Evolutionary conservation across 768 basidiomycete genomes (phyloP).

Genomic region (Symmetrospora coprosmae): DNA sequence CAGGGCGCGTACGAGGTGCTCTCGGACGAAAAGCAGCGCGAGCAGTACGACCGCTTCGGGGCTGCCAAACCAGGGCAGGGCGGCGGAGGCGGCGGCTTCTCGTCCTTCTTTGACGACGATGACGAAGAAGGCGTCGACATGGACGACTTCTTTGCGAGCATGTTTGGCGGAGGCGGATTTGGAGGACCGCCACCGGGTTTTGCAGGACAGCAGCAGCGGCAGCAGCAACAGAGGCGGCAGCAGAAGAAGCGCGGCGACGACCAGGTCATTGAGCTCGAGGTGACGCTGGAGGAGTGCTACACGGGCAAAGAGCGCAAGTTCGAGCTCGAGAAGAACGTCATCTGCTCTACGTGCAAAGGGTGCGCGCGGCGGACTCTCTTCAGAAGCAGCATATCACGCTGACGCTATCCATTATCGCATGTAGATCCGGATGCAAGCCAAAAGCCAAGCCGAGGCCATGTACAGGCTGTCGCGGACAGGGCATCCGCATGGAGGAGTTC

Average conservation of each 20-base stretch:
- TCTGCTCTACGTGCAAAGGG: constrained; percentile 73
- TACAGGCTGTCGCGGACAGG: constrained; percentile 60
- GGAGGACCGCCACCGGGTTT: constrained; percentile 45
- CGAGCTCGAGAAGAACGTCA: constrained; percentile 69
- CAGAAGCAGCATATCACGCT: not conserved
- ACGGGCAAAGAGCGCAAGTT: constrained; percentile 78
- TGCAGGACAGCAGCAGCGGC: too few relatives aligned
- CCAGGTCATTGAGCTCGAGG: constrained; percentile 61
- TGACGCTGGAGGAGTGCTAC: constrained; percentile 82
- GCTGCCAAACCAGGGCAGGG: constrained; percentile 44
- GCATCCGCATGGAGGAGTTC: not conserved
- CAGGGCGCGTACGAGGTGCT: constrained; percentile 55
- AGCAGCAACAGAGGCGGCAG: too few relatives aligned
- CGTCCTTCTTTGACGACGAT: constrained; percentile 34
- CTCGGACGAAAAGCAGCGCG: constrained; percentile 53
- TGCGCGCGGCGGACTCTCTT: constrained; percentile 36
- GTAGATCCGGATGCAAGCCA: constrained; percentile 64
- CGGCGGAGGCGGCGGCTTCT: constrained; percentile 28
- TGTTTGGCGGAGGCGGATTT: constrained; percentile 44
- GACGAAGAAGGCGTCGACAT: constrained; percentile 45
- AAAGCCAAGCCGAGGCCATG: constrained; percentile 75
- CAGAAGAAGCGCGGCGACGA: constrained; percentile 50
- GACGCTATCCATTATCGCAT: not conserved
- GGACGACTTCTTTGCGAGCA: constrained; percentile 58
- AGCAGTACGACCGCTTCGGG: constrained; percentile 58